Base-by-base conservation (phyloP, 2,329 filamentous ascomycete genomes). In the Blastomyces silverae region DNA sequence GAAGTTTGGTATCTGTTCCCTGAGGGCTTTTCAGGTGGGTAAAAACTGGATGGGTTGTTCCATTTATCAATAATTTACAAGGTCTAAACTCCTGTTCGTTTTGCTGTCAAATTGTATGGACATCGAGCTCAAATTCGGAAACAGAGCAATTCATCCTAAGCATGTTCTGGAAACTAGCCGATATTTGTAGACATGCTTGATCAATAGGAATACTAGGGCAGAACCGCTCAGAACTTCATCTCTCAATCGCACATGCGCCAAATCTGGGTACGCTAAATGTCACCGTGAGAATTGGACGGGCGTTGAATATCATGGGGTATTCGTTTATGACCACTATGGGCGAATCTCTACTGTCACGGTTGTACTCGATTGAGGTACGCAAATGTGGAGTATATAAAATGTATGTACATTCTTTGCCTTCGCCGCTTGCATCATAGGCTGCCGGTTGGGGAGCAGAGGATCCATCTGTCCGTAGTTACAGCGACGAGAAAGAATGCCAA, bases 371-470 rank as follows among this genome's bases (percentile, higher is more conserved):
- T 15, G 15, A 17, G 53, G 28, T 11, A 17, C 11, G 44, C 7
- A 11, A 44, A 44, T 42, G 39, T 44, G 39, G 37, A 60, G 37
- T 42, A 60, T 6, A 25, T 11, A 13, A 44, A 34, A 20, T 31
- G 22, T 28, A 59, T 28, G 44, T 46, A 46, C 15, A 17, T 20
- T 5, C 44, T 1, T 8, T 46, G 17, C 44, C 39, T 17, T 46
- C 57, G 57, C 57, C 57, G 37, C 57, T 46, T 44, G 34, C 57
- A 59, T 59, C 57, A 59, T 59, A 8, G 13, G 53, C 8, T 39
- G n/a, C 6, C 6, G 22, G 44, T 42, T 46, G 3, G 7, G 11
- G n/a, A 11, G 37, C 10, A 20, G 11, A 2, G 13, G 56, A 44
- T 44, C 31, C 37, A 37, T 59, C n/a, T 6, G 22, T 39, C 37